Percentiles rank a stretch among this genome's conserved stretches.
Evolutionary conservation across 805 yeast genomes (phyloP).

Genomic region (Saccharomyces paradoxus): DNA sequence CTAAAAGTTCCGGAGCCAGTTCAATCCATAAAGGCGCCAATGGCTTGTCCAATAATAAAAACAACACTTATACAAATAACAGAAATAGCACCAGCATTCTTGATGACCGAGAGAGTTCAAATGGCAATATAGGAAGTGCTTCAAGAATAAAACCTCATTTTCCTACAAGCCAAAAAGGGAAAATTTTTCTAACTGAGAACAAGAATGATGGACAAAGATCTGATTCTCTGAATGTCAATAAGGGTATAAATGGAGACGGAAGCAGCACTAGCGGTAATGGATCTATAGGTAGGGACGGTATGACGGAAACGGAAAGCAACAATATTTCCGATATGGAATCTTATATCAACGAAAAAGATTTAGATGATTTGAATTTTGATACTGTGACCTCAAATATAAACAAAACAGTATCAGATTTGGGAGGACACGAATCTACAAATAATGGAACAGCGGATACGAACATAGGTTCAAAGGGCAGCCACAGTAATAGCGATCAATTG

Average conservation of each 20-base stretch:
- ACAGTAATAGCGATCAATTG: conserved; percentile 3
- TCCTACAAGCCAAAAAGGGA: conserved; percentile 5
- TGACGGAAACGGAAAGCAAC: not conserved
- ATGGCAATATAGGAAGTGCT: conserved; percentile 7
- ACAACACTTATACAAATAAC: not conserved
- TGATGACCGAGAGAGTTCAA: not conserved
- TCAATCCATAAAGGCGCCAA: not conserved
- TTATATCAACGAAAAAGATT: conserved; percentile 27
- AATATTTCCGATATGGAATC: conserved; percentile 27
- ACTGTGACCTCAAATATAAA: conserved; percentile 6
- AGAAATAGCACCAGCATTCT: not conserved
- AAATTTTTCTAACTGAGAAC: conserved; percentile 4
- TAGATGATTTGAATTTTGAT: conserved; percentile 20
- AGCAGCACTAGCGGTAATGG: conserved; percentile 1
- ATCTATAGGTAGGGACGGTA: not conserved
- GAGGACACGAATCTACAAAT: not conserved
- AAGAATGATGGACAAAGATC: conserved; percentile 7
- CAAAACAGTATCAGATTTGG: conserved; percentile 3
- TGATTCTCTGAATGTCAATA: conserved; percentile 1
- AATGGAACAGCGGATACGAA: not conserved
- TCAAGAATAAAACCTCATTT: conserved; percentile 14
- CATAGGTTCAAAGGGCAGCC: not conserved
- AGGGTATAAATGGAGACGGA: conserved; percentile 1
- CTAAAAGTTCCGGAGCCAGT: not conserved
- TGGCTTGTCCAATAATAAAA: not conserved